phyloP scores from a whole-genome alignment of 768 basidiomycete species.

The Tulasnella sp. region DNA sequence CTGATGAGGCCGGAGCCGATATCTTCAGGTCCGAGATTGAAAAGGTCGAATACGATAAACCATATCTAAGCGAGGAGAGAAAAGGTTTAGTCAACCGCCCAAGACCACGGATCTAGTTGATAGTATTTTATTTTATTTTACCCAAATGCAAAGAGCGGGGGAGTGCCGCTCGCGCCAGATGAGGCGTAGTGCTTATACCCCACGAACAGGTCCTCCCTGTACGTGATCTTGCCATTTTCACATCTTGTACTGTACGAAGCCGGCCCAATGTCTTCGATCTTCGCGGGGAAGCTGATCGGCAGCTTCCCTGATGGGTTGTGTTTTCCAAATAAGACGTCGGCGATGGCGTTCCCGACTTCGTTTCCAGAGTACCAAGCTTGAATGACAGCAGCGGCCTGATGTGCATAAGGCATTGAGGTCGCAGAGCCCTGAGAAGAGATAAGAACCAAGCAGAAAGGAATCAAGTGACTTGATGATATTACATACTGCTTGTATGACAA shows the following conservation, averaged over 20 bases:
- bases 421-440: conserved; percentile 26
- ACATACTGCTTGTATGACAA: conserved; percentile 42
- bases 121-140: no score
- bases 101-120: background rate
- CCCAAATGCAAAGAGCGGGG: conserved; percentile 66
- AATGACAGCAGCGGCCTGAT: conserved; percentile 25
- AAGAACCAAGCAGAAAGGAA: background rate
- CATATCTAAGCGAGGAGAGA: conserved; percentile 32
- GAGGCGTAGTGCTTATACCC: conserved; percentile 71
- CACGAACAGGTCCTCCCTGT: conserved; percentile 60
- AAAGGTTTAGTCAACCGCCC: background rate
- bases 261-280: conserved; percentile 46
- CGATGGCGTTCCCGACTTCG: conserved; percentile 45
- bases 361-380: conserved; percentile 30
- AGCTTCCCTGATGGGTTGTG: conserved; percentile 50
- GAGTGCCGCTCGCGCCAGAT: conserved; percentile 38
- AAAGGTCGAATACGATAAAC: conserved; percentile 70
- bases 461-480: background rate
- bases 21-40: conserved; percentile 40
- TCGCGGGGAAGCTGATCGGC: conserved; percentile 41
- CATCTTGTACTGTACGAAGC: conserved; percentile 47
- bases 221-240: conserved; percentile 57
- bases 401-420: conserved; percentile 46
- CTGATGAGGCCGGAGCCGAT: conserved; percentile 24
- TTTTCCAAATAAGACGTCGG: conserved; percentile 49